These are phyloP conservation scores for Colletotrichum orchidophilum DNA, from an alignment of 2,329 filamentous ascomycete species.

Conservation along the genomic window DNA sequence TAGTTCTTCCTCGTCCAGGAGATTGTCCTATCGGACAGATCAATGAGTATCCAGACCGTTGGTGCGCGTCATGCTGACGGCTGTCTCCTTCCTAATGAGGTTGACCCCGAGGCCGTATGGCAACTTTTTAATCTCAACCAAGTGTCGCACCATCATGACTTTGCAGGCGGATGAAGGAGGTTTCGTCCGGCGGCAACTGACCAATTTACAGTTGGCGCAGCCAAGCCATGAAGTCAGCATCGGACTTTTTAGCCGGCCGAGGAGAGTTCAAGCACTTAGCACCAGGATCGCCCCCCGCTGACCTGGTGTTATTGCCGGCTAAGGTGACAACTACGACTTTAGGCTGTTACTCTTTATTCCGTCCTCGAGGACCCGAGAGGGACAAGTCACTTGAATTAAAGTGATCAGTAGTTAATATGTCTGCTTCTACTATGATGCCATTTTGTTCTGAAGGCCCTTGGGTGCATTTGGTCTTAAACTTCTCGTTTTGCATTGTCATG, in stretches of 20 bases:
- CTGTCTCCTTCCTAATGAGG: background rate
- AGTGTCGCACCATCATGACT: background rate
- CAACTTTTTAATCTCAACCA: background rate
- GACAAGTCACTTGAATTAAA: background rate
- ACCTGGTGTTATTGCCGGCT: constrained; percentile 11
- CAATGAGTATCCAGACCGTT: background rate
- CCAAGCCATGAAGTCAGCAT: background rate
- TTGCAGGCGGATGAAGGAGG: background rate
- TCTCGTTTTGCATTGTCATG: background rate
- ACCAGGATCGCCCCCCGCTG: background rate
- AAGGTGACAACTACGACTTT: background rate
- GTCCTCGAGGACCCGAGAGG: background rate
- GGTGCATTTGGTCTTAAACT: background rate
- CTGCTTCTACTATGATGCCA: background rate
- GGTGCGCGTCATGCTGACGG: background rate
- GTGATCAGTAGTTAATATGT: background rate
- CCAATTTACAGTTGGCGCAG: background rate
- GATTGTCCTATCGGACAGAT: background rate
- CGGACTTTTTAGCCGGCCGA: constrained; percentile 14
- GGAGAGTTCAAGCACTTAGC: constrained; percentile 1
- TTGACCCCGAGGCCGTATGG: background rate
- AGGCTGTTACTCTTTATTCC: background rate
- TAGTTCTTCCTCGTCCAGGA: background rate
- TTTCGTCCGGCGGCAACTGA: too few relatives aligned
- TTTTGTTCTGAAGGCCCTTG: background rate